Percentiles rank a stretch among this genome's conserved stretches.
These are phyloP conservation scores for Francoa sonchifolia DNA, from an alignment of 441 rosid genomes.

Conservation along the genomic window DNA sequence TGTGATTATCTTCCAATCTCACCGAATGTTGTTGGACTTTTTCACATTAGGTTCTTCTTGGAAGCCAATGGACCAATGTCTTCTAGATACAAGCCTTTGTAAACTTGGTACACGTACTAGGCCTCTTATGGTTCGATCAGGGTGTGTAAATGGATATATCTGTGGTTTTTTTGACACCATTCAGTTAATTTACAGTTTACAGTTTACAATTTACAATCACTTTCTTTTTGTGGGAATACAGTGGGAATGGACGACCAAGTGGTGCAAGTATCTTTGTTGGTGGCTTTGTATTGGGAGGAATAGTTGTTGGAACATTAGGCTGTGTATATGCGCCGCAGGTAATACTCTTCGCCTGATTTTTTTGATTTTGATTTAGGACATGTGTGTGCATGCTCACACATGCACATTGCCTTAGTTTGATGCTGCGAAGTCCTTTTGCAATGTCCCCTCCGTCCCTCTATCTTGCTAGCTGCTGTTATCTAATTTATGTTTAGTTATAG, in stretches of 20 bases:
- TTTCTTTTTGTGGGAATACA: background rate
- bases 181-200: no score
- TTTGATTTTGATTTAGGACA: no score
- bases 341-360: no score
- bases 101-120: background rate
- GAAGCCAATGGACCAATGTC: conserved; percentile 13
- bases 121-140: conserved; percentile 16
- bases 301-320: conserved; percentile 27
- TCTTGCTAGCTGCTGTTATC: no score
- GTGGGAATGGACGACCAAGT: conserved; percentile 18
- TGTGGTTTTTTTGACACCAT: background rate
- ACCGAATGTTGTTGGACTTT: no score
- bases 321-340: conserved; percentile 41
- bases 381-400: background rate
- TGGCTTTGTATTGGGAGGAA: conserved; percentile 38
- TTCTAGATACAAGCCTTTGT: conserved; percentile 1
- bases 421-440: no score
- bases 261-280: conserved; percentile 25
- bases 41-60: conserved; percentile 22
- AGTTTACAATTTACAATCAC: no score
- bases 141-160: conserved; percentile 9
- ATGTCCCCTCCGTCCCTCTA: no score
- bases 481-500: no score
- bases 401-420: no score
- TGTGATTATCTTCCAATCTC: no score